Evolutionary conservation across 495 filamentous ascomycete genomes (phyloP), one percentile per base, ranked within the genome.

Genomic region (Hypoxylon crocopeplum): DNA sequence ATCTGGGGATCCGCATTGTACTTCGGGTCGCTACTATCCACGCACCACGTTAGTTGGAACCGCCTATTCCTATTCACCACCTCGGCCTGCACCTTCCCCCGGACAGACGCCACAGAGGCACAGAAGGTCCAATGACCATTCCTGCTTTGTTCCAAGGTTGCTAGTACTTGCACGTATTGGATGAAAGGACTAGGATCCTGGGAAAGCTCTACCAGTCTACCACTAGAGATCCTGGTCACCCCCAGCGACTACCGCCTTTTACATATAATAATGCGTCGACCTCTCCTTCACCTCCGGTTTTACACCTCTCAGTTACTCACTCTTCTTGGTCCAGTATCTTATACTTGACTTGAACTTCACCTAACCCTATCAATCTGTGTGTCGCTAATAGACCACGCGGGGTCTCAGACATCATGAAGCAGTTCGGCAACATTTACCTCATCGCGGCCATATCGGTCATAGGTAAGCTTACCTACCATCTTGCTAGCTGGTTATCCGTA

Each of bases 391-490:
- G 61, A 52, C 61, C 61, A 64, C 61, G 61, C 61, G 63, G 36
- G 59, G 55, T 62, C 54, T 52, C 15, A 59, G 59, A 65, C 68
- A 75, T 56, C 24, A 78, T 77, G 74, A 75, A 72, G 54, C 61
- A 78, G 19, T 81, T 87, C 63, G 85, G 86, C 15, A 91, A 90
- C 66, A 80, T 90, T 55, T 91, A 91, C 63, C 69, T 86, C 34
- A 92, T 92, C 69, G 82, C 89, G 61, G 85, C 86, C 71, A 83
- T 89, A 72, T 82, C 88, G 67, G 86, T 93, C 64, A 79, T 89
- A 48, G 76, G 76, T 77, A 54, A 53, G 73, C 40, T 25, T 1
- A 16, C 39, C 36, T 24, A 39, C 17, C 13, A 32, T 38, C 39
- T 15, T 44, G 8, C 21, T 62, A 38, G 4, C 13, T 37, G 7